Conservation (phyloP, 2,329 filamentous ascomycete genomes). For the Stagonosporopsis tanaceti region DNA sequence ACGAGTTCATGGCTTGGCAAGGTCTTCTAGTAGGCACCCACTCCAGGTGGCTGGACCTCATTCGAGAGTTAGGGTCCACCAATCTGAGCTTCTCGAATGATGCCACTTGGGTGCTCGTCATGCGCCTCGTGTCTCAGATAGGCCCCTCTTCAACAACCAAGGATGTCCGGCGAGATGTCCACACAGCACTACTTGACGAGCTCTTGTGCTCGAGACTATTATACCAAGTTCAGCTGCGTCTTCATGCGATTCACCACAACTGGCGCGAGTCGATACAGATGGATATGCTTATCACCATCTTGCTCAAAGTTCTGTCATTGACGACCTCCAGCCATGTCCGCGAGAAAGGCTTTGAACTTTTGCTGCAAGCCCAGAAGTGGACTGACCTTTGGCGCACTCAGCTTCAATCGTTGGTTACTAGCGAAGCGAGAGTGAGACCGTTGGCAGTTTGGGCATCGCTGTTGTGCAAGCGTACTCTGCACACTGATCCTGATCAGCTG, state of each 20-base stretch:
- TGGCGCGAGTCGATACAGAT: constrained; percentile 68
- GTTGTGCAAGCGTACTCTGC: constrained; percentile 62
- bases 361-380: constrained; percentile 55
- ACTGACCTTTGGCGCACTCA: constrained; percentile 63
- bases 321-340: constrained; percentile 22
- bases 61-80: constrained; percentile 61
- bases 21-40: constrained; percentile 56
- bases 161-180: constrained; percentile 54
- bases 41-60: constrained; percentile 58
- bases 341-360: constrained; percentile 33
- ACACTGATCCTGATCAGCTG: constrained; percentile 17
- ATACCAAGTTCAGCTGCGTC: constrained; percentile 56
- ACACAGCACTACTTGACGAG: constrained; percentile 60
- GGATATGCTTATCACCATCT: constrained; percentile 64
- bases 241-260: constrained; percentile 60
- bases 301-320: constrained; percentile 52
- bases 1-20: constrained; percentile 65
- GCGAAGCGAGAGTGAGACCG: constrained; percentile 49
- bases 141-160: constrained; percentile 56
- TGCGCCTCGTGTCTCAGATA: constrained; percentile 62
- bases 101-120: constrained; percentile 59
- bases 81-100: constrained; percentile 68
- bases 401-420: constrained; percentile 50
- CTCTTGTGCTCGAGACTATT: constrained; percentile 60
- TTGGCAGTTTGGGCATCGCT: constrained; percentile 65